These are phyloP conservation scores for Scedosporium apiospermum DNA, from an alignment of 2,329 filamentous ascomycete genomes.

Conservation along the genomic window DNA sequence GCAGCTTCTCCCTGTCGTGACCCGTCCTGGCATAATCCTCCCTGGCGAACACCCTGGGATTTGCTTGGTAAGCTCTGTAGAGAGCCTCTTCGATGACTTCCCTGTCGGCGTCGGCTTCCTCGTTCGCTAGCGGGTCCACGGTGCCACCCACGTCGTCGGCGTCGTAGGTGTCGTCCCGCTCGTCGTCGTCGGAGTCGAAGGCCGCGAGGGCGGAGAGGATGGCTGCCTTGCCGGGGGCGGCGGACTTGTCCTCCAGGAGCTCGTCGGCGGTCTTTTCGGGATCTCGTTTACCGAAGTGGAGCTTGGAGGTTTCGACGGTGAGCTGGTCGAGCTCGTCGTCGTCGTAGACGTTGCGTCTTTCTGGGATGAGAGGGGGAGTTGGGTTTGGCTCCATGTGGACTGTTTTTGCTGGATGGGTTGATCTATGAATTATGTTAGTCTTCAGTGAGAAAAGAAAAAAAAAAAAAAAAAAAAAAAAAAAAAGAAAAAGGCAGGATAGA, in stretches of 20 bases:
- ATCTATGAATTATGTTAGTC: neutral
- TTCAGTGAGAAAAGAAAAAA: no score
- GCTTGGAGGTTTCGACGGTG: slow-evolving; percentile 50
- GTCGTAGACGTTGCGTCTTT: slow-evolving; percentile 67
- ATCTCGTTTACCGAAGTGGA: slow-evolving; percentile 71
- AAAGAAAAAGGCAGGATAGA: neutral
- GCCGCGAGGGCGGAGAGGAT: slow-evolving; percentile 80
- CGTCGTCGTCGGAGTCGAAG: slow-evolving; percentile 92
- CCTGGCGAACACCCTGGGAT: slow-evolving; percentile 58
- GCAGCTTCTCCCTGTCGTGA: slow-evolving; percentile 52
- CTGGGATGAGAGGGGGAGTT: slow-evolving; percentile 42
- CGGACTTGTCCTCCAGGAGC: slow-evolving; percentile 54
- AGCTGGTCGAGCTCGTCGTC: slow-evolving; percentile 71
- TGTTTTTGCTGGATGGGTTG: neutral
- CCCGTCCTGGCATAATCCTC: slow-evolving; percentile 61
- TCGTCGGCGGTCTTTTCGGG: slow-evolving; percentile 59
- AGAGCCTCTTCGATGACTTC: slow-evolving; percentile 60
- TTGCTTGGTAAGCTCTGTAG: slow-evolving; percentile 60
- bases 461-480: no score
- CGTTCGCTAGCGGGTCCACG: slow-evolving; percentile 59
- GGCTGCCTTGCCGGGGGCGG: slow-evolving; percentile 67
- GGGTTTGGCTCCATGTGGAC: slow-evolving; percentile 45
- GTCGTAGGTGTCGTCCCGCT: slow-evolving; percentile 95
- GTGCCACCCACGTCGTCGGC: slow-evolving; percentile 83
- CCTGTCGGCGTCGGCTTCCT: slow-evolving; percentile 36